Evolutionary conservation across 129 eudicot genomes (phyloP), one percentile per base, ranked within the genome.

Genomic region (Artemisia tridentata): DNA sequence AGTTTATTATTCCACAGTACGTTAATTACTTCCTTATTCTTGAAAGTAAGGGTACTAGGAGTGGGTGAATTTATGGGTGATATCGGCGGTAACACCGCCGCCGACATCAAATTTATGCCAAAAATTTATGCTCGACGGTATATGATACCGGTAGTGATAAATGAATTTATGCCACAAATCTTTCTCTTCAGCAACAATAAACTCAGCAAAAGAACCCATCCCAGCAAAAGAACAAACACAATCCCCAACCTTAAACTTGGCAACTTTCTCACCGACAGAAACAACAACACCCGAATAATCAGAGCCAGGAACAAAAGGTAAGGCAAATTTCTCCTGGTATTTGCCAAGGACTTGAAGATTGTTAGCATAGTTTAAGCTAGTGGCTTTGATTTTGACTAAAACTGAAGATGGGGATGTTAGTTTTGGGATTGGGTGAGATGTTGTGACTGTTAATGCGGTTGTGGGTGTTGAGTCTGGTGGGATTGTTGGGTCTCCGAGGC

Each of bases 281-380:
- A 85, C 93, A 43, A 93, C 97, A 60, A 81, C 65, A 17, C 99
- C 97, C 23, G 99, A 85, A 72, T 76, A 93, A 82, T 93, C 99
- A 48, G 96, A 85, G 53, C 97, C 97, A 0, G 92, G 97, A 16
- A 87, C 74, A 66, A 87, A 93, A 25, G 99, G 99, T 7, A 90
- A 41, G 1, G 83, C 72, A 64, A 79, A 80, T 69, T 90, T 93
- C 61, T 93, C 99, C 65, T 93, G 99, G 65, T 93, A 93, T 68
- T 93, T 93, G 63, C 96, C 96, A 9, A 73, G 88, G 7, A 90
- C 15, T 75, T 87, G 96, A 19, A 93, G 97, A 84, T 85, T 85
- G 73, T 84, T 93, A 18, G 97, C 97, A 73, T 73, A 93, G 69
- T 90, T 93, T 53, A 93, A 78, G 81, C 97, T 90, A 61, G 92